A percentile compares a stretch with the other conserved stretches of the same genome.
phyloP scores from a whole-genome alignment of 2,329 filamentous ascomycete species.

The Delphinella strobiligena region DNA sequence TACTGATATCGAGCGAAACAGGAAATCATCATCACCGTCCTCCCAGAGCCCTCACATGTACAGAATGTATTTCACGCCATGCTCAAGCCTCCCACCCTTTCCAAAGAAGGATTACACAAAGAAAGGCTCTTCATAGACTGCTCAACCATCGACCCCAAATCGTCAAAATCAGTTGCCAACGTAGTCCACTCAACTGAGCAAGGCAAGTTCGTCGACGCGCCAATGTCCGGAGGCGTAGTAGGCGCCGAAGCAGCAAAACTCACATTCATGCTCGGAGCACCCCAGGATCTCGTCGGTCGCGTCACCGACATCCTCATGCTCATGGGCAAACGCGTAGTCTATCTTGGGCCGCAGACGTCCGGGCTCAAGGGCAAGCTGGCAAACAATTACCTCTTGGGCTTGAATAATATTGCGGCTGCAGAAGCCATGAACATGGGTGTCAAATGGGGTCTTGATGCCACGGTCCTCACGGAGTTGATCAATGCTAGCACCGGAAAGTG shows the following conservation, averaged over 20 bases:
- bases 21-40: slow-evolving; percentile 77
- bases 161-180: slow-evolving; percentile 66
- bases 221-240: slow-evolving; percentile 93
- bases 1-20: slow-evolving; percentile 24
- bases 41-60: slow-evolving; percentile 83
- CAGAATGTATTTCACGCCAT: slow-evolving; percentile 70
- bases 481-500: slow-evolving; percentile 89
- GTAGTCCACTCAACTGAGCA: slow-evolving; percentile 53
- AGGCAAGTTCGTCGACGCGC: slow-evolving; percentile 80
- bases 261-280: slow-evolving; percentile 88
- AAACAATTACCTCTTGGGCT: slow-evolving; percentile 91
- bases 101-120: slow-evolving; percentile 34
- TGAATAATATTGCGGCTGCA: slow-evolving; percentile 71
- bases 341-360: slow-evolving; percentile 73
- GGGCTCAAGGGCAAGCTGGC: slow-evolving; percentile 87
- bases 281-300: slow-evolving; percentile 46
- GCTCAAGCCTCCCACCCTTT: slow-evolving; percentile 45
- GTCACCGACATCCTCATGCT: slow-evolving; percentile 57
- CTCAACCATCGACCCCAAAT: slow-evolving; percentile 87
- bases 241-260: slow-evolving; percentile 77
- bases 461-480: slow-evolving; percentile 69
- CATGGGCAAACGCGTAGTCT: slow-evolving; percentile 80
- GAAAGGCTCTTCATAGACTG: slow-evolving; percentile 84
- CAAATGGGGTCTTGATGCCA: slow-evolving; percentile 49
- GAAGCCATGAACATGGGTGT: slow-evolving; percentile 57